Percentiles rank a stretch among this genome's conserved stretches.
These are phyloP conservation scores for Ceratocystis destructans DNA, from an alignment of 2,329 filamentous ascomycete genomes.

Conservation along the genomic window DNA sequence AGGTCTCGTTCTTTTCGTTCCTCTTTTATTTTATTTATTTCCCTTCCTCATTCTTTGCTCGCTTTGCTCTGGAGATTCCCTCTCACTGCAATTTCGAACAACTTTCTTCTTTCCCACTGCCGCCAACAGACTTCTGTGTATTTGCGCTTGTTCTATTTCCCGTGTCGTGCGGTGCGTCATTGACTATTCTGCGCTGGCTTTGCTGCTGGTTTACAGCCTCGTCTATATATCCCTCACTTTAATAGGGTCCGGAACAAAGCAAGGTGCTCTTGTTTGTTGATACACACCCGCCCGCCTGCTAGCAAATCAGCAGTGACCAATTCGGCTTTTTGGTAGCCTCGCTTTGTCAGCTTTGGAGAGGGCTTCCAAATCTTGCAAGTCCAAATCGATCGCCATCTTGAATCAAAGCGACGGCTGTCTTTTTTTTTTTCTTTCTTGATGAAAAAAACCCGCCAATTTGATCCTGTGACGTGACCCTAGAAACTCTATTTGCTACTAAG, in stretches of 20 bases:
- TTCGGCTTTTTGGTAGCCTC: background rate
- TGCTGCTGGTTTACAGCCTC: conserved; percentile 2
- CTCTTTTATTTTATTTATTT: background rate
- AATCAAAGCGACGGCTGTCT: background rate
- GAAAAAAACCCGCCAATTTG: background rate
- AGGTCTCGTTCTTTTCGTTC: background rate
- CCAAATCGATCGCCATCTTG: background rate
- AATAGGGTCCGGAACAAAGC: background rate
- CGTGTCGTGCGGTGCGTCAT: background rate
- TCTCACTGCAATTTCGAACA: background rate
- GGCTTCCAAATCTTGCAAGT: background rate
- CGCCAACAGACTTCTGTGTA: background rate
- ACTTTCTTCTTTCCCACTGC: background rate
- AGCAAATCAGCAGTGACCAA: conserved; percentile 4
- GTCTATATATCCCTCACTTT: conserved; percentile 3
- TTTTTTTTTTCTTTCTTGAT: background rate
- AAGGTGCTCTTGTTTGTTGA: background rate
- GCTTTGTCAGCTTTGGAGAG: conserved; percentile 4
- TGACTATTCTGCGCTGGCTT: background rate
- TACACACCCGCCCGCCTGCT: background rate
- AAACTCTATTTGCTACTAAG: conserved; percentile 1
- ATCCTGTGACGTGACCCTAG: conserved; percentile 1
- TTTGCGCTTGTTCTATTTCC: background rate
- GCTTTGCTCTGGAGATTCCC: background rate
- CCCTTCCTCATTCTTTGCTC: background rate